Evolutionary conservation across 306 rosid species (phyloP).

Genomic region (Cajanus cajan): DNA sequence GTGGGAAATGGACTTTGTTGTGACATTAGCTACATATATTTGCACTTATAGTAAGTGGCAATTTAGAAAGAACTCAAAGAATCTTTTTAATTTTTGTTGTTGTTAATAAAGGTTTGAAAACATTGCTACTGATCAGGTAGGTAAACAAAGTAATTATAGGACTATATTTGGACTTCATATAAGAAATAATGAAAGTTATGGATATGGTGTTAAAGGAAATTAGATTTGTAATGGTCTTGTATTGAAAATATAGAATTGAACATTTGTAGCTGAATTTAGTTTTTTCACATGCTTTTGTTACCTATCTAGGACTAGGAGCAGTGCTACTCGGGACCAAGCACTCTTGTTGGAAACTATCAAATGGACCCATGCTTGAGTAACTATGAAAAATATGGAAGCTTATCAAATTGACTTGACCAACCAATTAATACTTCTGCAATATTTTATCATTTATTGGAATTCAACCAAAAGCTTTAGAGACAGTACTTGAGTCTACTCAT

Average conservation of each 20-base stretch:
- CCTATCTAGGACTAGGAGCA: neutral
- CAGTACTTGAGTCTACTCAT: neutral
- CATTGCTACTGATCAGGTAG: neutral
- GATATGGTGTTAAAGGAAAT: neutral
- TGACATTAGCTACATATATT: neutral
- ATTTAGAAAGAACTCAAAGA: neutral
- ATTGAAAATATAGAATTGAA: neutral
- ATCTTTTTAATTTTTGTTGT: neutral
- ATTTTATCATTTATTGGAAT: neutral
- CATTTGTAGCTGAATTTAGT: neutral
- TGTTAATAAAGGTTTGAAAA: neutral
- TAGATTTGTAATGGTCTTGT: neutral
- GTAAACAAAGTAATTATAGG: neutral
- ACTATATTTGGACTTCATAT: slow-evolving; percentile 5
- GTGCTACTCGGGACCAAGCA: too few species aligned
- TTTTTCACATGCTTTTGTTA: neutral
- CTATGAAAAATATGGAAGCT: neutral
- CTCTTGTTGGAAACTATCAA: too few species aligned
- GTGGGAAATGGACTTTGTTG: neutral
- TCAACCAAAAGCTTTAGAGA: neutral
- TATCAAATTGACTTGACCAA: slow-evolving; percentile 7
- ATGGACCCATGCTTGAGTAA: too few species aligned
- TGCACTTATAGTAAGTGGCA: neutral
- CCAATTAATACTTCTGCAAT: neutral
- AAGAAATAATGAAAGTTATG: neutral